Base-by-base conservation (phyloP, 2,329 filamentous ascomycete species). In the Phialophora verrucosa region DNA sequence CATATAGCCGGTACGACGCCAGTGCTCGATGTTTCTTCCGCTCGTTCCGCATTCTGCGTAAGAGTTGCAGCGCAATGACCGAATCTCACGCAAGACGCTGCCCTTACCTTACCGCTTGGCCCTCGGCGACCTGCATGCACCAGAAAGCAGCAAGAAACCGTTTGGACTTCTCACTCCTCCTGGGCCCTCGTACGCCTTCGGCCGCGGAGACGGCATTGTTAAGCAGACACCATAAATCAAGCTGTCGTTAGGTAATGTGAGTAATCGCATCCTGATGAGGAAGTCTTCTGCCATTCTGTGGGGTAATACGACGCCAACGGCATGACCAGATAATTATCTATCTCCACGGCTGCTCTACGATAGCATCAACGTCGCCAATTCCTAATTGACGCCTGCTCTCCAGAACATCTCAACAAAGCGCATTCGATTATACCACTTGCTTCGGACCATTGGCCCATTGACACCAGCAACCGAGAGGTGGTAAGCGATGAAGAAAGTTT, bases 401-500 rank as follows among this genome's bases (percentile, higher is more conserved):
- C 38, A n/a, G 38, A 17, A 44, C 17, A n/a, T 44, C 14, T 8
- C 38, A 20, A 11, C 38, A 44, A 17, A 17, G 6, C 38, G 6
- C 38, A 44, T 44, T 44, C 38, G 14, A 20, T 4, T 10, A 35
- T n/a, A 44, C 17, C 38, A 5, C 38, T 4, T 7, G 14, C 17
- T n/a, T 20, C 17, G 6, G 17, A n/a, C 38, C 38, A 8, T n/a
- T 44, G 38, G 14, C 38, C 17, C 17, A n/a, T 8, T n/a, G 38
- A 44, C 38, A 20, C 38, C 38, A 8, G 38, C 38, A 12, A 35
- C 38, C 17, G 14, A 17, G 7, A n/a, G 38, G 38, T n/a, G 38
- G 38, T 44, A 7, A 44, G 38, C 38, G 14, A 71, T 71, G 68
- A 70, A 70, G 60, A 71, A 61, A 55, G 47, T 70, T 56, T 65